phyloP scores from a whole-genome alignment of 129 eudicot species.

The Saposhnikovia divaricata region DNA sequence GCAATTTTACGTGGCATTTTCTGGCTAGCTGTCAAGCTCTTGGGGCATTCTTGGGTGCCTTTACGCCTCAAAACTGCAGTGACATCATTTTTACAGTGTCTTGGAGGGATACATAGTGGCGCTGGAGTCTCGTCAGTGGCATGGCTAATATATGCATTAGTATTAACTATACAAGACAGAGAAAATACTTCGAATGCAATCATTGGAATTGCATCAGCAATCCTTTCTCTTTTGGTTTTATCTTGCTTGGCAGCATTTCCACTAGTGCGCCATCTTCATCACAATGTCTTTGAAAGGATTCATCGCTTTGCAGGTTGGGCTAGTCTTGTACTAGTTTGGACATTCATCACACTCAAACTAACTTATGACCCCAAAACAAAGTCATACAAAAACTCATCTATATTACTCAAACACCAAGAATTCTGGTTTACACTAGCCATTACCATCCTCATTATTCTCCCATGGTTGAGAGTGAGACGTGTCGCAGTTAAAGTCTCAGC shows the following conservation, averaged over 20 bases:
- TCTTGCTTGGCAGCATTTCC: slow-evolving; percentile 64
- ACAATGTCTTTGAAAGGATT: slow-evolving; percentile 61
- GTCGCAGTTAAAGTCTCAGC: slow-evolving; percentile 49
- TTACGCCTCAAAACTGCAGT: slow-evolving; percentile 43
- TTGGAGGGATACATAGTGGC: slow-evolving; percentile 77
- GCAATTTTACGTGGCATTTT: slow-evolving; percentile 49
- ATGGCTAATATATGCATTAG: slow-evolving; percentile 54
- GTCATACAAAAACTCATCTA: slow-evolving; percentile 32
- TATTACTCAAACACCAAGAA: slow-evolving; percentile 36
- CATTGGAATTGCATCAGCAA: slow-evolving; percentile 40
- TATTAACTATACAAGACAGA: slow-evolving; percentile 46
- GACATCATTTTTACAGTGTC: slow-evolving; percentile 50
- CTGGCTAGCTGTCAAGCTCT: slow-evolving; percentile 47
- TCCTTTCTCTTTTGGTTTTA: slow-evolving; percentile 43
- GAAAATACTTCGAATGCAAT: slow-evolving; percentile 43
- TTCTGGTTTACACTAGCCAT: slow-evolving; percentile 53
- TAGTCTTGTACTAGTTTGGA: slow-evolving; percentile 51
- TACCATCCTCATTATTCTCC: slow-evolving; percentile 47
- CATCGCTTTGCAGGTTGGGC: slow-evolving; percentile 64
- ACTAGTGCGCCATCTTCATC: slow-evolving; percentile 70
- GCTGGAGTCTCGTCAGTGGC: slow-evolving; percentile 60
- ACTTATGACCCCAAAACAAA: slow-evolving; percentile 38
- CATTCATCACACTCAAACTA: slow-evolving; percentile 40
- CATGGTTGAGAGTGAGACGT: slow-evolving; percentile 62
- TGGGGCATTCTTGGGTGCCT: slow-evolving; percentile 65